A percentile compares a stretch with the other conserved stretches of the same genome.
phyloP scores from a whole-genome alignment of 2,329 filamentous ascomycete species.

The Penicillium sp. region DNA sequence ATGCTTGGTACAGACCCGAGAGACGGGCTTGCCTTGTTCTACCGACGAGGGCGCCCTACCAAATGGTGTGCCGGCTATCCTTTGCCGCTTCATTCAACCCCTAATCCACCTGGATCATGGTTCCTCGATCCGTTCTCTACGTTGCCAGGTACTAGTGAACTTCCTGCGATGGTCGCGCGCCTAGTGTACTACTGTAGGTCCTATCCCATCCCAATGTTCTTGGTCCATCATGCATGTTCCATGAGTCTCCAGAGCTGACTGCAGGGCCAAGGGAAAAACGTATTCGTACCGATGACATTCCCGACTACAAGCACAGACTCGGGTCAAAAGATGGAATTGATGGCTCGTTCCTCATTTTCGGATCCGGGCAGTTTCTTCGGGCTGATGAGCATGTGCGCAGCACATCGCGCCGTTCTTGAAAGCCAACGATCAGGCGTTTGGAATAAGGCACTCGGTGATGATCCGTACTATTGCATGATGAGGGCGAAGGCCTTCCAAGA shows the following conservation, averaged over 20 bases:
- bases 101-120: constrained; percentile 25
- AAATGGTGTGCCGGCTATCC: constrained; percentile 20
- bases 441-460: constrained; percentile 23
- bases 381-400: constrained; percentile 40
- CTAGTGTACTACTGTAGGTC: constrained; percentile 36
- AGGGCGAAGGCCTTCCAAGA: constrained; percentile 36
- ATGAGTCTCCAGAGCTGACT: constrained; percentile 15
- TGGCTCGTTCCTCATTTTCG: constrained; percentile 33
- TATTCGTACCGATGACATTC: constrained; percentile 42
- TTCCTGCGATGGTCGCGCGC: constrained; percentile 27
- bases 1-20: neutral
- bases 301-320: constrained; percentile 30
- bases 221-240: neutral
- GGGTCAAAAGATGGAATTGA: constrained; percentile 26
- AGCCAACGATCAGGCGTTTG: constrained; percentile 25
- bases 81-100: constrained; percentile 14
- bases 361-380: constrained; percentile 40
- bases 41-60: constrained; percentile 15
- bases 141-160: constrained; percentile 28
- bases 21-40: constrained; percentile 5
- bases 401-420: constrained; percentile 37
- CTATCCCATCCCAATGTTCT: neutral
- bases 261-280: constrained; percentile 27
- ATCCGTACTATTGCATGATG: constrained; percentile 40
- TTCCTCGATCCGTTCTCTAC: constrained; percentile 37